These are phyloP conservation scores for Fusarium veterinarium DNA, from an alignment of 2,329 filamentous ascomycete genomes.

Conservation along the genomic window DNA sequence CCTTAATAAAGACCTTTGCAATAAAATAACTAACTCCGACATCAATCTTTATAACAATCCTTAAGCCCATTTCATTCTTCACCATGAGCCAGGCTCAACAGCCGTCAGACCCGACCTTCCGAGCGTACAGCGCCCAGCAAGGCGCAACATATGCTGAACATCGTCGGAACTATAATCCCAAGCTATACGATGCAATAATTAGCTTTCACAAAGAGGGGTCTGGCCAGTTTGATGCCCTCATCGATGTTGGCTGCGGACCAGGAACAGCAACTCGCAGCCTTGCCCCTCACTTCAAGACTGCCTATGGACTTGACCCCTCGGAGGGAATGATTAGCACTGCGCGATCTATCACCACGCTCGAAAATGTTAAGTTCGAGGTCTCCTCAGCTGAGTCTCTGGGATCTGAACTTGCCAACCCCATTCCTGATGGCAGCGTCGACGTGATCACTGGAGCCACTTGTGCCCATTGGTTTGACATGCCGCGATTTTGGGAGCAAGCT, in stretches of 20 bases:
- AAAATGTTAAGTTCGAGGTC: not conserved
- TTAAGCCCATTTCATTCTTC: not conserved
- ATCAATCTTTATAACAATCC: not conserved
- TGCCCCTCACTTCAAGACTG: not conserved
- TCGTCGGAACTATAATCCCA: not conserved
- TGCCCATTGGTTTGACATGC: conserved; percentile 7
- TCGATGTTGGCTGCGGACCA: conserved; percentile 1
- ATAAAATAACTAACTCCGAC: not conserved
- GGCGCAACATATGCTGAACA: not conserved
- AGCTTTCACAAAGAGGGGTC: not conserved
- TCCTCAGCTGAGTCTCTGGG: not conserved
- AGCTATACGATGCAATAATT: not conserved
- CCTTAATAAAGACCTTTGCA: accelerated
- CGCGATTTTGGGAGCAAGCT: not conserved
- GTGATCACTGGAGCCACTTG: conserved; percentile 1
- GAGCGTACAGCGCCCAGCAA: not conserved
- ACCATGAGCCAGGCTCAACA: not conserved
- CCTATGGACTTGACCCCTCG: not conserved
- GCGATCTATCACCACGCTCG: not conserved
- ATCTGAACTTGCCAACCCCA: not conserved
- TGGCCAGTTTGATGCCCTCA: not conserved
- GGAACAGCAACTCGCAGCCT: not conserved
- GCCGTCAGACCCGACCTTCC: not conserved
- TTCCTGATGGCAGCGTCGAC: not conserved
- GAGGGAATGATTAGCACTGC: conserved; percentile 9